These are phyloP conservation scores for Polymyxa betae DNA, from an alignment of 208 protist genomes.

Conservation along the genomic window DNA sequence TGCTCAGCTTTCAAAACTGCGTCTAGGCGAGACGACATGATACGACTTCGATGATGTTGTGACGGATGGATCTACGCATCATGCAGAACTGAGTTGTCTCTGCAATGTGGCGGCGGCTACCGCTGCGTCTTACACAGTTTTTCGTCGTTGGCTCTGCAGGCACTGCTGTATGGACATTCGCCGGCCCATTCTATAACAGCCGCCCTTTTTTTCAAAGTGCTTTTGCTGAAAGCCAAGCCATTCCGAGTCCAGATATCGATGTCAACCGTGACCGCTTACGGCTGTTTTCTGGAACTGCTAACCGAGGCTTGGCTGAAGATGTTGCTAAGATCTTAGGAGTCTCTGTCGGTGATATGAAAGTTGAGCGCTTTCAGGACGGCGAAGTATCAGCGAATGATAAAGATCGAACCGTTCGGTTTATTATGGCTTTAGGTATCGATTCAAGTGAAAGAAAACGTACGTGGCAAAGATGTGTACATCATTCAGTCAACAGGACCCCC, in stretches of 20 bases:
- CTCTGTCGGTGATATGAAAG: background rate
- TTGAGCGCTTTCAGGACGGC: background rate
- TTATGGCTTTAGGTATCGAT: background rate
- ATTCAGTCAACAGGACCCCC: conserved; percentile 65
- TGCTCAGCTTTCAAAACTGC: no score
- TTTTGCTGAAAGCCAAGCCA: no score
- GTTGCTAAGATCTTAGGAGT: conserved; percentile 32
- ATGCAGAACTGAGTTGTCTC: background rate
- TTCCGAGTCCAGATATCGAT: background rate
- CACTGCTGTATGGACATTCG: background rate
- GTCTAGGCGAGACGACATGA: no score
- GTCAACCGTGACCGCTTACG: conserved; percentile 36
- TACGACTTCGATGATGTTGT: no score
- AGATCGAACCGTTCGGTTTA: background rate
- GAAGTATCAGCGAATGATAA: background rate
- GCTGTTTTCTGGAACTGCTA: conserved; percentile 12
- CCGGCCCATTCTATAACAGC: no score
- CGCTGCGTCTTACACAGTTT: background rate
- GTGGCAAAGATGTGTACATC: conserved; percentile 66
- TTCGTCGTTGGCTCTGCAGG: background rate
- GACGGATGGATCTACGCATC: no score
- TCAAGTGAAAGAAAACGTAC: conserved; percentile 62
- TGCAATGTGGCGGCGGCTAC: background rate
- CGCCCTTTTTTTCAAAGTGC: no score
- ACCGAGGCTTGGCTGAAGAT: background rate